Percentiles rank a stretch among this genome's conserved stretches.
Conservation (phyloP, 805 yeast genomes). For the Candida incommunis region DNA sequence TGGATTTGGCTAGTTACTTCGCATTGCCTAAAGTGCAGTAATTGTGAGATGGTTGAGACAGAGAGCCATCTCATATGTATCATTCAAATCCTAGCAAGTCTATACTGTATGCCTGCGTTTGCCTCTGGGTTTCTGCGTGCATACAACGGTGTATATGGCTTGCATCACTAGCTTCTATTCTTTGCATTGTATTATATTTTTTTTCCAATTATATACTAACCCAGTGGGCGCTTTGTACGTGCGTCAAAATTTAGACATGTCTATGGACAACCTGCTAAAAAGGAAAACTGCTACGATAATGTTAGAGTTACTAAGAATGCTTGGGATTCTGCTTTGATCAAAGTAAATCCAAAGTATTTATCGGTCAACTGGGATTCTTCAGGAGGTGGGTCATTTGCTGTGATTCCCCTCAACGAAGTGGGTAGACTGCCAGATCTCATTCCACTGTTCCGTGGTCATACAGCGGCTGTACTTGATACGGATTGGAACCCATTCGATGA, state of each 20-base stretch:
- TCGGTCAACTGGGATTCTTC: slow-evolving; percentile 87
- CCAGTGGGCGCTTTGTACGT: slow-evolving; percentile 61
- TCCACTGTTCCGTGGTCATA: slow-evolving; percentile 90
- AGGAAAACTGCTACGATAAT: slow-evolving; percentile 61
- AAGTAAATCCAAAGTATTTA: slow-evolving; percentile 73
- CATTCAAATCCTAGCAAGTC: too few relatives aligned
- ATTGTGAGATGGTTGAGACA: too few relatives aligned
- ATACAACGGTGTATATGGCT: too few relatives aligned
- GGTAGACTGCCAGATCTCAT: slow-evolving; percentile 92
- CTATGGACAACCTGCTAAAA: slow-evolving; percentile 73
- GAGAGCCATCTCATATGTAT: too few relatives aligned
- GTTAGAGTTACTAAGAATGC: slow-evolving; percentile 54
- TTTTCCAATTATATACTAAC: too few relatives aligned
- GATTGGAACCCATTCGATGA: slow-evolving; percentile 89
- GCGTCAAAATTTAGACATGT: slow-evolving; percentile 96
- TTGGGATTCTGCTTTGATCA: slow-evolving; percentile 86
- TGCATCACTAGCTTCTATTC: too few relatives aligned
- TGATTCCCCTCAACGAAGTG: slow-evolving; percentile 69
- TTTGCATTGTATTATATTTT: too few relatives aligned
- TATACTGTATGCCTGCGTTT: too few relatives aligned
- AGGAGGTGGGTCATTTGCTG: slow-evolving; percentile 97
- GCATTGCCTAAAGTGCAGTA: too few relatives aligned
- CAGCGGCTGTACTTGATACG: slow-evolving; percentile 89
- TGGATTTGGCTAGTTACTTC: too few relatives aligned
- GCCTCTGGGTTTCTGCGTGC: too few relatives aligned